Evolutionary conservation across 768 basidiomycete species (phyloP), one percentile per base, ranked within the genome.

Genomic region (Lactifluus rugatus): DNA sequence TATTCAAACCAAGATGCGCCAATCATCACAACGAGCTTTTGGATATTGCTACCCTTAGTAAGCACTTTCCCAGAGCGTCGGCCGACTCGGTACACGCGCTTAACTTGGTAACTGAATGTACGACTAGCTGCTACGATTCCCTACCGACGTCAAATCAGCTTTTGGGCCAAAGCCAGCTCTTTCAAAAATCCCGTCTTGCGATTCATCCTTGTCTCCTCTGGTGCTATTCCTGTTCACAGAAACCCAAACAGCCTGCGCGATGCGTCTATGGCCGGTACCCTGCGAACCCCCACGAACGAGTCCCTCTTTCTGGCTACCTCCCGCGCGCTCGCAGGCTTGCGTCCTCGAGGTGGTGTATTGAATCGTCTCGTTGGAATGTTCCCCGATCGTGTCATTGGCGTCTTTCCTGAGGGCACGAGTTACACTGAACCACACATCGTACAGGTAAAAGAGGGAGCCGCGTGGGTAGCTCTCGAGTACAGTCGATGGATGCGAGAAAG

Each of bases 391-490:
- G 89, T 84, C 19, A 87, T 97, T 52, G 94, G 91, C 5, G 76
- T 97, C 42, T 99, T 99, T 68, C 93, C 93, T 8, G 93, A 95
- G 70, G 93, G 92, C 44, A 89, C 87, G n/a, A 88, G 86, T 67
- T 95, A 97, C 70, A 96, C 93, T 2, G 92, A 93, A 67, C 93
- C 94, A 11, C 79, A 82, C 55, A 90, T 98, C 66, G 85, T 94
- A 80, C 87, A 93, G 60, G 81, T 90, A 66, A 89, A 90, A 68
- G 93, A 97, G 65, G 96, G 96, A 31, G 88, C 90, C 23, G 84
- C 93, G n/a, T 96, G 93, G 93, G 87, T 90, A 48, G 90, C 93
- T 3, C 76, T 97, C 63, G 95, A 97, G 72, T 97, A 93, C 70
- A 77, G 84, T 11, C 85, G 87, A 65, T 93, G 89, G 81, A 75